Percentiles rank a stretch among this genome's conserved stretches.
phyloP scores from a whole-genome alignment of 805 yeast genomes.

The Hermanozyma aechmeae region DNA sequence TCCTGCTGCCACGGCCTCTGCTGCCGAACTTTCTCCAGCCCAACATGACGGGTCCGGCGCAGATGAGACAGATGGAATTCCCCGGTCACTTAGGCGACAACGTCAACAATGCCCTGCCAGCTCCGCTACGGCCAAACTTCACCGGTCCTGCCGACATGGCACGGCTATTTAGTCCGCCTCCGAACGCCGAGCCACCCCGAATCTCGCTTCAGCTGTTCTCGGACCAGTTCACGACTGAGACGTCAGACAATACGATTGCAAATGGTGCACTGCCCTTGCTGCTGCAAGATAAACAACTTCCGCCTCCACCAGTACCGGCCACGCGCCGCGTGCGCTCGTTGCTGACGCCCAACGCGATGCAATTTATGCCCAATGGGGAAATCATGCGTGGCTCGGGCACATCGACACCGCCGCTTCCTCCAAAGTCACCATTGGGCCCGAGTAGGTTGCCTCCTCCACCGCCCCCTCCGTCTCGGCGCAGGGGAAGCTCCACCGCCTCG shows the following conservation, averaged over 20 bases:
- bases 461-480: conserved; percentile 32
- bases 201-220: conserved; percentile 31
- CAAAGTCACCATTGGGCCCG: too few species aligned
- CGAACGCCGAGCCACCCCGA: conserved; percentile 13
- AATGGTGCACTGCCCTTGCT: too few species aligned
- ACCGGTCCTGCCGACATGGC: conserved; percentile 21
- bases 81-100: too few species aligned
- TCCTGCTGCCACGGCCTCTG: conserved; percentile 6
- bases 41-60: conserved; percentile 40
- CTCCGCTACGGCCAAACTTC: conserved; percentile 1
- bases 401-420: too few species aligned
- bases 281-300: conserved; percentile 13
- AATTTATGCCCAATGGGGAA: too few species aligned
- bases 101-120: neutral
- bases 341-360: too few species aligned
- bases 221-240: conserved; percentile 31
- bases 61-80: conserved; percentile 23
- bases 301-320: conserved; percentile 29
- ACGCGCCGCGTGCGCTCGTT: conserved; percentile 26
- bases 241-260: conserved; percentile 23
- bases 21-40: conserved; percentile 21
- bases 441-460: too few species aligned
- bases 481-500: too few species aligned
- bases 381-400: too few species aligned
- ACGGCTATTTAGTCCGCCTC: conserved; percentile 15